Base-by-base conservation (phyloP, 345 rosid genomes). In the Moringa oleifera region DNA sequence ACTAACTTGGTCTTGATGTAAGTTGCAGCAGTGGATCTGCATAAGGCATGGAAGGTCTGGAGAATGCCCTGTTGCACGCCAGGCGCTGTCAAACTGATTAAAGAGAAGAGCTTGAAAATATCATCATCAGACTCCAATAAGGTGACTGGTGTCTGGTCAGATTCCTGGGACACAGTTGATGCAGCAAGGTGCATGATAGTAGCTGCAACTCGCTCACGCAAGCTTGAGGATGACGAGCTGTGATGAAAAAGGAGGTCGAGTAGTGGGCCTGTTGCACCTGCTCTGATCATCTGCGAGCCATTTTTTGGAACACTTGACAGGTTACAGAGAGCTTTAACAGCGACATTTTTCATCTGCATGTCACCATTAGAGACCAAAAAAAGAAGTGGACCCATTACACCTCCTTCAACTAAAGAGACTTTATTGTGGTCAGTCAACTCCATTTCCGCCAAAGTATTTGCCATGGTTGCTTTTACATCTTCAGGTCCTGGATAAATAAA, bases 391-490 rank as follows among this genome's bases (percentile, higher is more conserved):
- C 53, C 64, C 25, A 86, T 58, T 22, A 63, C 82, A 36, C 86
- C 81, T 68, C 79, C 83, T 70, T 80, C 84, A 58, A 78, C 72
- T 49, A 86, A 68, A 22, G 80, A 73, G 53, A 70, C 74, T 69
- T 83, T 86, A 57, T 83, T 79, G 67, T 80, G 81, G 62, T 81
- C 89, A 28, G 89, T 78, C 70, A 86, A 63, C 75, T 80, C 92
- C 75, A 81, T 76, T 50, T 86, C 89, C 28, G 79, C 83, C 73
- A 86, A 58, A 68, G 87, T 65, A 28, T 74, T 68, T 45, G 79
- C 83, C 88, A 86, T 81, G 51, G 25, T 33, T 70, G 63, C 58
- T 75, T 83, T 76, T 25, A 66, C 84, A 65, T 80, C 74, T 52
- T 81, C 87, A 8, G 89, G 56, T 49, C 92, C 92, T 86, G 84